phyloP scores from a whole-genome alignment of 2,329 filamentous ascomycete genomes.

The Curvularia verruculosa region DNA sequence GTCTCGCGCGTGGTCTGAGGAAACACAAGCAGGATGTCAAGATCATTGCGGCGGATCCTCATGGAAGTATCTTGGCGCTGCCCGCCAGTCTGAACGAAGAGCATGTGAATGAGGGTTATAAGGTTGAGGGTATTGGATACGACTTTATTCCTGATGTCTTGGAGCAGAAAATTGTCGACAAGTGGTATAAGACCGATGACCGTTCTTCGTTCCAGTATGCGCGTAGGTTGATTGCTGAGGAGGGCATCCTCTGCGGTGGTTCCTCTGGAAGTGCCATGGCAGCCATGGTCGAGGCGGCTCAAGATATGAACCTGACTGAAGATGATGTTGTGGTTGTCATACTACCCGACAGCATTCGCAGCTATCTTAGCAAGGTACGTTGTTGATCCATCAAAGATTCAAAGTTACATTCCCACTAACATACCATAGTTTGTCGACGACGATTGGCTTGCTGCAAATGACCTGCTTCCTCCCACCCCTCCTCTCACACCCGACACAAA shows the following conservation, averaged over 20 bases:
- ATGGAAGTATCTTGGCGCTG: conserved; percentile 87
- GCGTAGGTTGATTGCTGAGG: conserved; percentile 88
- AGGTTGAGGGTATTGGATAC: conserved; percentile 98
- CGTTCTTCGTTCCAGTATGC: conserved; percentile 88
- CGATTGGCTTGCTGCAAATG: conserved; percentile 97
- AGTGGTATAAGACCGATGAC: conserved; percentile 99
- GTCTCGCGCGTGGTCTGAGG: conserved; percentile 80
- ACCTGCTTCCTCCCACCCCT: conserved; percentile 73
- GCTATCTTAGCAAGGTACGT: conserved; percentile 84
- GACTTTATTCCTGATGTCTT: conserved; percentile 97
- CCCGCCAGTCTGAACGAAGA: conserved; percentile 81
- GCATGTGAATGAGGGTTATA: conserved; percentile 83
- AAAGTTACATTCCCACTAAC: conserved; percentile 22
- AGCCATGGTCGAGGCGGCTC: conserved; percentile 76
- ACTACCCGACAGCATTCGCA: conserved; percentile 93
- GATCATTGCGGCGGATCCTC: conserved; percentile 89
- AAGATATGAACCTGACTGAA: conserved; percentile 77
- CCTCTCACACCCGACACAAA: conserved; percentile 40
- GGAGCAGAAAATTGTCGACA: conserved; percentile 78
- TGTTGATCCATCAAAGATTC: not conserved
- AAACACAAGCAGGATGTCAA: conserved; percentile 88
- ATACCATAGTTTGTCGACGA: conserved; percentile 81
- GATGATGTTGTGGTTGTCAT: conserved; percentile 90
- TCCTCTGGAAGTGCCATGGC: conserved; percentile 92
- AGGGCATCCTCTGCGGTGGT: conserved; percentile 90